These are phyloP conservation scores for Neoboletus brunneissimus DNA, from an alignment of 768 basidiomycete genomes.

Conservation along the genomic window DNA sequence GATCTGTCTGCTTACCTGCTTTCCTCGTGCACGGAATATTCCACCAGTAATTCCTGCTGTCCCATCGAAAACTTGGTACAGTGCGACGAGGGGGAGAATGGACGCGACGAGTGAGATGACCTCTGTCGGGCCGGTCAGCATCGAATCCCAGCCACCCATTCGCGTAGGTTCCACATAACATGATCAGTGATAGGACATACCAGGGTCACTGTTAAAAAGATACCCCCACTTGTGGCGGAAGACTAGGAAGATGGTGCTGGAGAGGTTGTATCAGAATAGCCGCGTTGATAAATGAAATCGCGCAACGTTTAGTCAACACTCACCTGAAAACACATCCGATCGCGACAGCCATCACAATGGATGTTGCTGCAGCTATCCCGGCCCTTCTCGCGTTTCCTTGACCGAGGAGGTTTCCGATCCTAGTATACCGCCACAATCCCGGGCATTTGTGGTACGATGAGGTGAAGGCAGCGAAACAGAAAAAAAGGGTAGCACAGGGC, in stretches of 20 bases:
- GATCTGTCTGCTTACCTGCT: conserved; percentile 45
- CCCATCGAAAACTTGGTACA: conserved; percentile 88
- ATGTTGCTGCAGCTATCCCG: conserved; percentile 57
- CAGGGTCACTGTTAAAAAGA: conserved; percentile 68
- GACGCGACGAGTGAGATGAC: conserved; percentile 48
- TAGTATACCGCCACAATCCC: conserved; percentile 23
- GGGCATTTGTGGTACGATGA: not conserved
- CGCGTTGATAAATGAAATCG: not conserved
- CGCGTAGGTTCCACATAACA: not conserved
- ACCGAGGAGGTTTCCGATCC: conserved; percentile 87
- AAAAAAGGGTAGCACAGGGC: not conserved
- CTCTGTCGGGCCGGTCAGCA: conserved; percentile 32
- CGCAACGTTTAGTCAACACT: not conserved
- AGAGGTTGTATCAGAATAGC: not conserved
- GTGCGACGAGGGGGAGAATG: conserved; percentile 71
- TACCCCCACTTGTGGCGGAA: conserved; percentile 69
- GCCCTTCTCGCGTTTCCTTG: conserved; percentile 75
- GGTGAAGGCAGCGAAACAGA: not conserved
- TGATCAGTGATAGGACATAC: conserved; percentile 31
- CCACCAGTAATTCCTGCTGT: conserved; percentile 65
- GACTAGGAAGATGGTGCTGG: conserved; percentile 51
- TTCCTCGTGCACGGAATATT: conserved; percentile 79
- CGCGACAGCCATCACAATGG: conserved; percentile 62
- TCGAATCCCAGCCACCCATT: not conserved
- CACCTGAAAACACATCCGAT: conserved; percentile 71